phyloP scores from a whole-genome alignment of 2,329 filamentous ascomycete species.

The Thielaviopsis euricoi region DNA sequence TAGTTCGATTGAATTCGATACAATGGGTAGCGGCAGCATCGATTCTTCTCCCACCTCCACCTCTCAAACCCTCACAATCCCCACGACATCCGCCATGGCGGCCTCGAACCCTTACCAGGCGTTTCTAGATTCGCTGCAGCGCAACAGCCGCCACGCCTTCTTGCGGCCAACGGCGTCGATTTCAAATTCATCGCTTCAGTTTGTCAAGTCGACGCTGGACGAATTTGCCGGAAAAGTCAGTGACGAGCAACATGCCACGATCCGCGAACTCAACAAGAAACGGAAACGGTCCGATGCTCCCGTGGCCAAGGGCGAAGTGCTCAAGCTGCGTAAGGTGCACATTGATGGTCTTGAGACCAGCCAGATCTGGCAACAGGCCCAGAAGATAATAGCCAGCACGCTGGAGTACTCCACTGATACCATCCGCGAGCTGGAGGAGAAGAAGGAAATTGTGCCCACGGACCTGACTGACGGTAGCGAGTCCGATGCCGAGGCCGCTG shows the following conservation, averaged over 20 bases:
- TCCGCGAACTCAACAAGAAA: conserved; percentile 56
- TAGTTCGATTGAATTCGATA: conserved; percentile 1
- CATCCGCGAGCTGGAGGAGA: conserved; percentile 32
- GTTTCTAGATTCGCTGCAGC: conserved; percentile 39
- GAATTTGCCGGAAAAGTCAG: conserved; percentile 58
- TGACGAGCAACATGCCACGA: conserved; percentile 51
- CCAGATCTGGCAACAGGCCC: conserved; percentile 90
- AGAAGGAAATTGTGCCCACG: conserved; percentile 25
- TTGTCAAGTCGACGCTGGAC: conserved; percentile 70
- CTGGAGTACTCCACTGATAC: conserved; percentile 31
- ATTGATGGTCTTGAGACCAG: conserved; percentile 72
- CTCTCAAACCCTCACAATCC: conserved; percentile 44
- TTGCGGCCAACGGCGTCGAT: conserved; percentile 55
- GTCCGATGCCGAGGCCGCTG: conserved; percentile 18
- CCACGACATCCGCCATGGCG: conserved; percentile 23
- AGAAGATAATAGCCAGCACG: conserved; percentile 53
- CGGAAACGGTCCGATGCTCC: conserved; percentile 47
- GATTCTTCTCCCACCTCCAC: conserved; percentile 45
- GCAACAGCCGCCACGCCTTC: conserved; percentile 53
- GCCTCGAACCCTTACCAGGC: conserved; percentile 24
- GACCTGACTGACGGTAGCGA: conserved; percentile 14
- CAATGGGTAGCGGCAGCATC: conserved; percentile 13
- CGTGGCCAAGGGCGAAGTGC: conserved; percentile 30
- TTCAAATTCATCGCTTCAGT: conserved; percentile 50
- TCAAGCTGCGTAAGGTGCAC: conserved; percentile 72